Conservation (phyloP, 2,329 filamentous ascomycete genomes). For the Diaporthe nobilis region DNA sequence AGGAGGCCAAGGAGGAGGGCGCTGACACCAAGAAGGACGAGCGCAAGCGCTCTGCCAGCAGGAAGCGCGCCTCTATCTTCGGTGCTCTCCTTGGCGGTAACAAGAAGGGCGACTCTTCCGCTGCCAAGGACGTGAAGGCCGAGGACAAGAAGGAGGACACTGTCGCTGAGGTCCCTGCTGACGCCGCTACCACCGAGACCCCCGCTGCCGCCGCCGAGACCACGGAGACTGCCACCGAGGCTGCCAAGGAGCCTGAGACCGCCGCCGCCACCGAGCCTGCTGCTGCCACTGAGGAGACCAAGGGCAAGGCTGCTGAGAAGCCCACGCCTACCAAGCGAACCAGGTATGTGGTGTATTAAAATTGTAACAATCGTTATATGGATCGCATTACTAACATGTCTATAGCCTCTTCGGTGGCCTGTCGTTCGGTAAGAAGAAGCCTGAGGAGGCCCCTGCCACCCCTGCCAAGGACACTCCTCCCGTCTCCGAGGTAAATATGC, state of each 20-base stretch:
- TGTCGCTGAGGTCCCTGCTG: slow-evolving; percentile 45
- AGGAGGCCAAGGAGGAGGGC: slow-evolving; percentile 56
- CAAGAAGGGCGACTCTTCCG: slow-evolving; percentile 61
- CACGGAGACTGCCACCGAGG: slow-evolving; percentile 30
- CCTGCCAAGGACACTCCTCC: slow-evolving; percentile 61
- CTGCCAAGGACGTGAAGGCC: slow-evolving; percentile 52
- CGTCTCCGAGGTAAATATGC: slow-evolving; percentile 56
- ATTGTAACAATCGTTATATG: background rate
- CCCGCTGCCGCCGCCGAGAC: slow-evolving; percentile 51
- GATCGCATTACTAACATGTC: slow-evolving; percentile 41
- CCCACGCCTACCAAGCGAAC: slow-evolving; percentile 66
- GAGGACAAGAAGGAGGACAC: slow-evolving; percentile 48
- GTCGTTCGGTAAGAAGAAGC: slow-evolving; percentile 71
- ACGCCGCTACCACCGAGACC: slow-evolving; percentile 49
- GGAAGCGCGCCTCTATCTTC: slow-evolving; percentile 77
- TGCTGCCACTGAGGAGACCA: slow-evolving; percentile 49
- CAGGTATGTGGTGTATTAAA: slow-evolving; percentile 56
- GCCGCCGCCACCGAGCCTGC: slow-evolving; percentile 48
- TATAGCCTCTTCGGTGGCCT: slow-evolving; percentile 69
- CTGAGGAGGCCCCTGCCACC: slow-evolving; percentile 58
- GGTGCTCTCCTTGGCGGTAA: slow-evolving; percentile 70
- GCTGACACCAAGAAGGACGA: slow-evolving; percentile 69
- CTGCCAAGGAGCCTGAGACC: slow-evolving; percentile 44
- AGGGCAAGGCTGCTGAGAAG: slow-evolving; percentile 57
- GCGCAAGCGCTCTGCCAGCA: slow-evolving; percentile 74